Evolutionary conservation across 2,329 filamentous ascomycete genomes (phyloP), one percentile per base, ranked within the genome.

Genomic region (Pseudogymnoascus sp.): DNA sequence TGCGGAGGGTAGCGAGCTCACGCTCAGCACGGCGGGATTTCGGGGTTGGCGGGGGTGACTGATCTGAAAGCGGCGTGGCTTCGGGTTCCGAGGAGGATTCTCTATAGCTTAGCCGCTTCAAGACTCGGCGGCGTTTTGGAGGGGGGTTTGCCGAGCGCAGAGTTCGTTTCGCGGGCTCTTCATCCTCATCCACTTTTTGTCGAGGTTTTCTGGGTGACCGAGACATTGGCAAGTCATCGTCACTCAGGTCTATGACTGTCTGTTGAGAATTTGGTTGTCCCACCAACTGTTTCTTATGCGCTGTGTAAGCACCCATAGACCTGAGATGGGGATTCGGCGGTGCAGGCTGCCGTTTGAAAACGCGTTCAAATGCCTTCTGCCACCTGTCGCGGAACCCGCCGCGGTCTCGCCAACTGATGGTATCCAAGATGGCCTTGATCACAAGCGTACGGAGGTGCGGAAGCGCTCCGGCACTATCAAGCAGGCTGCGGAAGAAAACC

Each of bases 381-480:
- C 92, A 96, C 65, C 84, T 83, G 66, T 88, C 84, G 39, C 92
- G 84, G 69, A 97, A 87, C n/a, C 81, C 81, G 15, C 89, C 89
- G 41, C 93, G 84, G 70, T 91, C 84, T 64, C 91, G 86, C 90
- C 92, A 96, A 9, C 79, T 78, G 26, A 88, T 86, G 50, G 85
- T 82, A 69, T 92, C 85, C 57, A 97, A 78, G 73, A 91, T 93
- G 1, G 88, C 86, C 68, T 87, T 89, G 66, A 97, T 82, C 1
- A 83, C 80, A 9, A 97, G 76, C 44, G 81, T 79, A 7, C 91
- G 86, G 24, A 97, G 80, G 62, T 84, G 76, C 0, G 80, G 83
- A 21, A 97, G 73, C 2, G 81, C 74, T 1, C 80, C 76, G 0
- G 92, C 90, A 58, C 83, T 84, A 62, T 92, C 81, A 21, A 93